Base-by-base conservation (phyloP, 805 yeast species). In the Cyberlindnera euphorbiae region DNA sequence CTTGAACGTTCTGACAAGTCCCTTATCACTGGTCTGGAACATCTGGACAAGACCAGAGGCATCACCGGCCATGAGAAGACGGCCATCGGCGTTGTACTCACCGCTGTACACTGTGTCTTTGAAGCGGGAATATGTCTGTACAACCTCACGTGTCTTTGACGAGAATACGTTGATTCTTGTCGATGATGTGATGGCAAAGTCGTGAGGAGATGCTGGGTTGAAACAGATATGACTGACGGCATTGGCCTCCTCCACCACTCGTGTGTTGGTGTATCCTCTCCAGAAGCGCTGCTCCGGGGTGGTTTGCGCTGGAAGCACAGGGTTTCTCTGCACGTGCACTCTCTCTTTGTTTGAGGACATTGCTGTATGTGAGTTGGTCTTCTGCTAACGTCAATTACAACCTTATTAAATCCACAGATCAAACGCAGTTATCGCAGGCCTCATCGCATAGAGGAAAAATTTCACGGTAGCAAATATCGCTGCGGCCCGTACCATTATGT, bases 211-310 rank as follows among this genome's bases (percentile, higher is more conserved):
- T 26, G 70, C 72, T 2, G 96, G 96, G 56, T 84, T 88, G 70
- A 93, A 93, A 45, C 80, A 73, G 37, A 93, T 79, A 56, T 87
- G 94, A 24, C 84, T 79, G 28, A 93, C 86, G 27, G 97, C 86
- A 60, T 85, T 88, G 62, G 85, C 90, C 59, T 93, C 97, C 59
- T 93, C 90, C 18, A 89, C 87, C 26, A 93, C 69, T 56, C 90
- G 90, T 3, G 97, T 90, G 46, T 78, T 82, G 21, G 74, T 69
- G 58, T 81, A 89, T 6, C 87, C 84, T 50, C 94, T 71, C 97
- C 97, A 93, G 64, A 84, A 90, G 49, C 94, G 72, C 54, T 88
- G 95, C 48, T 90, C 97, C 1, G 96, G 90, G 0, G 96, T 86
- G 2, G 89, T 80, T 52, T 79, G 82, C 9, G 84, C 78, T 3